Percentiles rank a stretch among this genome's conserved stretches.
phyloP scores from a whole-genome alignment of 169 alveolate genomes.

The Cryptosporidium ryanae region DNA sequence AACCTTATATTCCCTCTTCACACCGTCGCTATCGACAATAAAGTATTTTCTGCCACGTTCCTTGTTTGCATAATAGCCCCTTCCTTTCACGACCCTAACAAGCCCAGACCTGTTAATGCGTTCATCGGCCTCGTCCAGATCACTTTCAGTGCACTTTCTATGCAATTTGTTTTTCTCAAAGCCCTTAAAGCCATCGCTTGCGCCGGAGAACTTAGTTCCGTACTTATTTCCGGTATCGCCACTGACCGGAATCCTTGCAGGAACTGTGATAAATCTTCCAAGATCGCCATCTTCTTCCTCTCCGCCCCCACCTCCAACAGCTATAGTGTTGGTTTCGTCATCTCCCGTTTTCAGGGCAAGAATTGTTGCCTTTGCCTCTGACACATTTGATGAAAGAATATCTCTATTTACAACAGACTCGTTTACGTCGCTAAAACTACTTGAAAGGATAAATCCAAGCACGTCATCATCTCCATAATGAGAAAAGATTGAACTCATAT shows the following conservation, averaged over 20 bases:
- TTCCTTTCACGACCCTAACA: background rate
- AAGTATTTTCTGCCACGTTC: conserved; percentile 9
- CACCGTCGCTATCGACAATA: background rate
- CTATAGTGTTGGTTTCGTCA: background rate
- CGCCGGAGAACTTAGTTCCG: background rate
- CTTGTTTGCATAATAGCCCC: no score
- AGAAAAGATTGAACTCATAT: background rate
- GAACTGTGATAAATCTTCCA: no score
- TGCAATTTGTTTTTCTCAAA: no score
- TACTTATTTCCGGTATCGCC: background rate
- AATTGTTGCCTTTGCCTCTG: background rate
- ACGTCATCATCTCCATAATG: conserved; percentile 25
- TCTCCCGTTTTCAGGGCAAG: background rate
- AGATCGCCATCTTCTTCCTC: background rate
- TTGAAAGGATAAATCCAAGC: conserved; percentile 30
- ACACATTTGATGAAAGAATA: no score
- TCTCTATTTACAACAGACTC: no score
- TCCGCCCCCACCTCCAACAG: background rate
- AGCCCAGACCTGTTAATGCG: no score
- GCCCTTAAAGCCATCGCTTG: no score
- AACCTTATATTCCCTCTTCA: conserved; percentile 32
- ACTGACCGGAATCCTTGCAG: background rate
- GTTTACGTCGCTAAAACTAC: no score
- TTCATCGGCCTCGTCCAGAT: no score
- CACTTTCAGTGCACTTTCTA: no score